Evolutionary conservation across 139 green algal genomes (phyloP), one percentile per base, ranked within the genome.

Genomic region (Coccomyxa sp.): DNA sequence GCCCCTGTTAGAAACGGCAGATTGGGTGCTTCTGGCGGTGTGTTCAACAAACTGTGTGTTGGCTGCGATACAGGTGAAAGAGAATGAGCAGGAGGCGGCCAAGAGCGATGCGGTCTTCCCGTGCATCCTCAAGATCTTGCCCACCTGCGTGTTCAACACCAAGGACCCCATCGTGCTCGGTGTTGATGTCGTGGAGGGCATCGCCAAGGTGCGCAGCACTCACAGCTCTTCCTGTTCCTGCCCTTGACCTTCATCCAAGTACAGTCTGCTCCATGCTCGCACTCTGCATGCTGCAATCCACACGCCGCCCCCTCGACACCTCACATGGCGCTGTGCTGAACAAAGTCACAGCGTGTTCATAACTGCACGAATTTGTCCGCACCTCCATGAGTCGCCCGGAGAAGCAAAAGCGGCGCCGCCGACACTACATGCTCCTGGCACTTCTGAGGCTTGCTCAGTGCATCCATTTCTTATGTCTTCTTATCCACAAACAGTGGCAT

Each of bases 81-180:
- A 90, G 74, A 86, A 95, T 79, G 94, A 97, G 90, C 91, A 96
- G 86, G 91, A 95, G 87, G 95, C 92, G 18, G 92, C 94, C n/a
- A 90, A 88, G 78, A 80, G 94, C 79, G 90, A 95, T 17, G 96
- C 95, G 15, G 93, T 98, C 12, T 99, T 99, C 94, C 96, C 96
- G 45, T 98, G 94, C 88, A 82, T 94, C 25, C 86, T 95, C 68
- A 80, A 90, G 80, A 99, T 99, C 89, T 82, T 99, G 67, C 95
- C 96, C 67, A 94, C 91, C 13, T 98, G 93, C 88, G 91, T 99
- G 66, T 99, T 99, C 92, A 99, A 98, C 89, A 95, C 96, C 81
- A 97, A 97, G 85, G 96, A 99, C 87, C 97, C 97, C 83, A 99
- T 99, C 85, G 91, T 99, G 80, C 79, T 98, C 66, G 97, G 97